Percentiles rank a stretch among this genome's conserved stretches.
These are phyloP conservation scores for Pilasporangium apinafurcum DNA, from an alignment of 352 stramenopile genomes.

Conservation along the genomic window DNA sequence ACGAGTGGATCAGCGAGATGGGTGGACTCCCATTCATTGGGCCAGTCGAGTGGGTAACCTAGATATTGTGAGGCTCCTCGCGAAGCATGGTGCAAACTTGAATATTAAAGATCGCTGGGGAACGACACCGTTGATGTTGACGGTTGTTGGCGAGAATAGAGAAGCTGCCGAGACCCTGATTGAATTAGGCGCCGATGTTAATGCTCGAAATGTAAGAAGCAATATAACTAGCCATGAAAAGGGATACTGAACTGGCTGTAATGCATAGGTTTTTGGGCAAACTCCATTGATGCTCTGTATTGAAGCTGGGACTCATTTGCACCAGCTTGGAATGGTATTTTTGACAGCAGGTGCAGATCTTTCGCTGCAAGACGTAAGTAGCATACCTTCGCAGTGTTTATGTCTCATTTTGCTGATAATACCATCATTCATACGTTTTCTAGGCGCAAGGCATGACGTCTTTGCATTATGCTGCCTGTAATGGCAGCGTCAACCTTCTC, in stretches of 20 bases:
- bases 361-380: slow-evolving; percentile 51
- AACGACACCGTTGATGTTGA: slow-evolving; percentile 76
- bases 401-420: not conserved
- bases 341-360: slow-evolving; percentile 58
- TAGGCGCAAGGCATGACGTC: slow-evolving; percentile 69
- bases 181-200: slow-evolving; percentile 62
- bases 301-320: slow-evolving; percentile 46
- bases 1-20: slow-evolving; percentile 35
- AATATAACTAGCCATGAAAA: too few relatives aligned
- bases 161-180: slow-evolving; percentile 50
- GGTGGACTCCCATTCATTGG: slow-evolving; percentile 75
- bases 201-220: slow-evolving; percentile 55
- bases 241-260: too few relatives aligned
- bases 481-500: slow-evolving; percentile 51
- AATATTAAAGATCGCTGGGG: slow-evolving; percentile 73
- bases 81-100: slow-evolving; percentile 69
- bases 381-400: not conserved
- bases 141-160: slow-evolving; percentile 63
- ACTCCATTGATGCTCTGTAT: slow-evolving; percentile 66
- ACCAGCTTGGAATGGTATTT: slow-evolving; percentile 70
- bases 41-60: slow-evolving; percentile 67
- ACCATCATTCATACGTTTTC: not conserved
- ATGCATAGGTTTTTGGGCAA: slow-evolving; percentile 65
- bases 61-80: slow-evolving; percentile 68
- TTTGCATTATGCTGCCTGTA: slow-evolving; percentile 56